Evolutionary conservation across 352 stramenopile species (phyloP).

Genomic region (Phytophthora fragariae): DNA sequence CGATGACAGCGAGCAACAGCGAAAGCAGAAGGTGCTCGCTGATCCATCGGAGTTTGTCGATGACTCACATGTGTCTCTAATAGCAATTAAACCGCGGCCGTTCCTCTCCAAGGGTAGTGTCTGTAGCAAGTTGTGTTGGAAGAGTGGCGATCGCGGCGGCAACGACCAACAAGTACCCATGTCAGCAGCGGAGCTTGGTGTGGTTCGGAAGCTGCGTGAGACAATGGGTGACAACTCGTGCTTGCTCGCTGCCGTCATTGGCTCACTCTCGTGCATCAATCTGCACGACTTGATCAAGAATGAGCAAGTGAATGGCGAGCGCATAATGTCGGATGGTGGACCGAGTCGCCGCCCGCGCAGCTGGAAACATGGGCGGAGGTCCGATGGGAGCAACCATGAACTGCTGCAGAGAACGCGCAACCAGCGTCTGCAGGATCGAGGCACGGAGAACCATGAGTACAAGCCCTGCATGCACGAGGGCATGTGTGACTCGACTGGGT

Average conservation of each 20-base stretch:
- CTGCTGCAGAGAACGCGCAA: conserved; percentile 68
- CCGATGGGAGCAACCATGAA: conserved; percentile 59
- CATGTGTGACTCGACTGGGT: conserved; percentile 57
- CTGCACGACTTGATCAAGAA: conserved; percentile 55
- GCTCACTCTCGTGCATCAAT: conserved; percentile 50
- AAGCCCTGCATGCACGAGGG: conserved; percentile 79
- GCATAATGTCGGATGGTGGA: conserved; percentile 3
- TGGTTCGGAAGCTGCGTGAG: conserved; percentile 64
- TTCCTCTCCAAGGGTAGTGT: conserved; percentile 36
- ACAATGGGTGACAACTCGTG: conserved; percentile 74
- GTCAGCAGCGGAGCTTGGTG: conserved; percentile 44
- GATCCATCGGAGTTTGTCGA: conserved; percentile 67
- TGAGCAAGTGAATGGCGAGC: conserved; percentile 32
- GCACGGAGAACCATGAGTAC: conserved; percentile 68
- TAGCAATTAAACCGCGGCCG: conserved; percentile 48
- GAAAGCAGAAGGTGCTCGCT: conserved; percentile 5
- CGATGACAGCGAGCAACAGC: too few species aligned
- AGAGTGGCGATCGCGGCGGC: background rate
- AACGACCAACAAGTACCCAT: background rate
- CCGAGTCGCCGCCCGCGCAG: conserved; percentile 35
- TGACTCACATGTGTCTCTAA: conserved; percentile 50
- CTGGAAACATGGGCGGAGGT: conserved; percentile 47
- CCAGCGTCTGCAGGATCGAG: conserved; percentile 67
- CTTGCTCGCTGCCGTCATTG: conserved; percentile 62
- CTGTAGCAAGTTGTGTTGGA: conserved; percentile 56